Evolutionary conservation across 2,329 filamentous ascomycete species (phyloP).

Genomic region (Fusarium papillatum): DNA sequence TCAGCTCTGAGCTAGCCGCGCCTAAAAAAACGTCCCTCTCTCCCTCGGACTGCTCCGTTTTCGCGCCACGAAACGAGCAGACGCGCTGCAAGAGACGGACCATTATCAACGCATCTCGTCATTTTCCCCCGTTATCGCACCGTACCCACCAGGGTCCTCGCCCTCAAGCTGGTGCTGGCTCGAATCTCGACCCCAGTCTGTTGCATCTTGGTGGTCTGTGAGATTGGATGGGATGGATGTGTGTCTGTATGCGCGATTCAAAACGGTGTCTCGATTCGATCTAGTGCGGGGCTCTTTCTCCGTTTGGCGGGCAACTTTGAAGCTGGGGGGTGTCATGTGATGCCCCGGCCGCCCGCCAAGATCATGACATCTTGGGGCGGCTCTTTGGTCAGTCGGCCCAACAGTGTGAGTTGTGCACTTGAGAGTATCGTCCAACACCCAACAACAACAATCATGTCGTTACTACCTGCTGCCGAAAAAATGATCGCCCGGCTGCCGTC

Average conservation of each 20-base stretch:
- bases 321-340: slow-evolving; percentile 32
- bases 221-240: background rate
- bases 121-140: slow-evolving; percentile 25
- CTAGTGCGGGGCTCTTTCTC: slow-evolving; percentile 23
- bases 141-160: background rate
- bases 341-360: slow-evolving; percentile 22
- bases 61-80: slow-evolving; percentile 13
- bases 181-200: slow-evolving; percentile 17
- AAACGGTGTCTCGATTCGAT: slow-evolving; percentile 27
- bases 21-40: background rate
- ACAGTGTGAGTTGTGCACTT: slow-evolving; percentile 31
- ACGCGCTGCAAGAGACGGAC: slow-evolving; percentile 12
- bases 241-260: slow-evolving; percentile 7
- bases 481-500: background rate
- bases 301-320: slow-evolving; percentile 11
- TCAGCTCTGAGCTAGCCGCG: background rate
- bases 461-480: background rate
- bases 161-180: background rate
- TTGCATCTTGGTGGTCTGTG: slow-evolving; percentile 19
- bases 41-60: slow-evolving; percentile 18
- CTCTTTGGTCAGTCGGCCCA: slow-evolving; percentile 22
- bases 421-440: background rate
- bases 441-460: background rate
- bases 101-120: slow-evolving; percentile 21
- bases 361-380: slow-evolving; percentile 37